Percentiles rank a stretch among this genome's conserved stretches.
Conservation (phyloP, 176 grass and related monocot genomes). For the Carex myosuroides region DNA sequence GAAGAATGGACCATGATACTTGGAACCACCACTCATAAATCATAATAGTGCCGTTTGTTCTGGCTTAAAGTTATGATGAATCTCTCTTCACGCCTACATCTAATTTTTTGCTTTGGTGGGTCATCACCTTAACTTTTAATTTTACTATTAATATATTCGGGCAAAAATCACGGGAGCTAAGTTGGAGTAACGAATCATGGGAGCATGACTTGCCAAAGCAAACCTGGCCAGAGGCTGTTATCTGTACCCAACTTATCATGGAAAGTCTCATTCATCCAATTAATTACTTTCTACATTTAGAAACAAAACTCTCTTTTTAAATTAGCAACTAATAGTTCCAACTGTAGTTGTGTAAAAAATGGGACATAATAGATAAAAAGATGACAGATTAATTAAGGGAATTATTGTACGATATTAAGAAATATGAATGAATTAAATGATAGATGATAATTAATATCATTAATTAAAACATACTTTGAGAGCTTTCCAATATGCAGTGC, state of each 20-base stretch:
- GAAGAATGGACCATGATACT: constrained; percentile 19
- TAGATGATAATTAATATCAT: too few species aligned
- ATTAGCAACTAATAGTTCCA: not conserved
- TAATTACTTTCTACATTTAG: not conserved
- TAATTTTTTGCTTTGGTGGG: constrained; percentile 17
- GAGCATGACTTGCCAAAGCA: not conserved
- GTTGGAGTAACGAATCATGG: not conserved
- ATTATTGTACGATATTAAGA: not conserved
- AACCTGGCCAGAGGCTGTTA: not conserved
- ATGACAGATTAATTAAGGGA: not conserved
- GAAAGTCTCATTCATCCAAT: not conserved
- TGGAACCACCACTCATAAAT: not conserved
- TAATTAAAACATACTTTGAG: constrained; percentile 45
- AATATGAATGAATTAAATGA: not conserved
- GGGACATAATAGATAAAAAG: not conserved
- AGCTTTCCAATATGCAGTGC: constrained; percentile 88
- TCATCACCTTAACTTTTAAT: constrained; percentile 20
- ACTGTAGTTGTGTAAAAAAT: not conserved
- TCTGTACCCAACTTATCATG: not conserved
- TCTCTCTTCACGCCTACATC: constrained; percentile 21
- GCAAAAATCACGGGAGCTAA: not conserved
- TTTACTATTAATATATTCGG: not conserved
- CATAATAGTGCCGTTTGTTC: constrained; percentile 20
- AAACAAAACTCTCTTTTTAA: not conserved
- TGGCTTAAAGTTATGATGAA: constrained; percentile 20